These are phyloP conservation scores for Melaleuca alternifolia DNA, from an alignment of 345 rosid genomes.

Conservation along the genomic window DNA sequence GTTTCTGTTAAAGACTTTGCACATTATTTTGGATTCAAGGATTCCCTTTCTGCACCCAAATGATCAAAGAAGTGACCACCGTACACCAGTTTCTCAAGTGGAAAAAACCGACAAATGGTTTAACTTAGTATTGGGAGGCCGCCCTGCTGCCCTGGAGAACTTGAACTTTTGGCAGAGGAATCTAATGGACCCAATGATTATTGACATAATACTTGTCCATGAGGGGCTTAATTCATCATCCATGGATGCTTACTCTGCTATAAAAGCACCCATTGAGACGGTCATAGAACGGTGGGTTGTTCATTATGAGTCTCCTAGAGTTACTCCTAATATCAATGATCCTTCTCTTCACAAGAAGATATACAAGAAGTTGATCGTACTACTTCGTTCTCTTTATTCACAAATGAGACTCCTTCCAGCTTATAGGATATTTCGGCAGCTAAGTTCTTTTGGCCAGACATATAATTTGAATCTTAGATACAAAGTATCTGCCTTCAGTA, in stretches of 20 bases:
- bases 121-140: conserved; percentile 73
- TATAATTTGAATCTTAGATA: conserved; percentile 58
- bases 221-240: conserved; percentile 28
- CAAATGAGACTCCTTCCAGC: conserved; percentile 86
- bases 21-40: conserved; percentile 62
- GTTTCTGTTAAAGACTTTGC: conserved; percentile 71
- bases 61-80: conserved; percentile 16
- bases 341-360: conserved; percentile 53
- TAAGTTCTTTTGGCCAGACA: conserved; percentile 44
- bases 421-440: conserved; percentile 53
- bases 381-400: conserved; percentile 56
- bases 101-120: conserved; percentile 89
- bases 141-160: conserved; percentile 60
- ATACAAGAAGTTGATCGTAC: conserved; percentile 70
- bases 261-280: conserved; percentile 32
- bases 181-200: conserved; percentile 65
- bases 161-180: conserved; percentile 68
- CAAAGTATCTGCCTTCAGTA: conserved; percentile 73
- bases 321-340: conserved; percentile 35
- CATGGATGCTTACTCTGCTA: conserved; percentile 14
- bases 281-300: conserved; percentile 85
- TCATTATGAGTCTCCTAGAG: conserved; percentile 52
- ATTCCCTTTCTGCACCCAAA: conserved; percentile 58
- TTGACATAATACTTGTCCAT: conserved; percentile 67
- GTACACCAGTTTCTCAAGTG: conserved; percentile 22